Base-by-base conservation (phyloP, 805 yeast species). In the Yarrowia osloensis region DNA sequence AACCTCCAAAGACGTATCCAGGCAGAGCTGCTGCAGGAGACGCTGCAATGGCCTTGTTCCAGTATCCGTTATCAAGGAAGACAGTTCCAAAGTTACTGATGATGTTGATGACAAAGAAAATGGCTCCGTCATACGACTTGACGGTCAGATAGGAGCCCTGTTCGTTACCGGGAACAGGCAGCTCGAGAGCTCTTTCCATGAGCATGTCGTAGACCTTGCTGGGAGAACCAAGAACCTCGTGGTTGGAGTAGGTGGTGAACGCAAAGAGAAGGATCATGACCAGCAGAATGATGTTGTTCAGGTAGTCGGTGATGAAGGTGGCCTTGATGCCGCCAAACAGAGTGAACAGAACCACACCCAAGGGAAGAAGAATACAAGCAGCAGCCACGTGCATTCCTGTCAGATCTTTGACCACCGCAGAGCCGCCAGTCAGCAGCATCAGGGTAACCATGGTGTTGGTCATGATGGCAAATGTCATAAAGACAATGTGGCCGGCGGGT, bases 71-170 rank as follows among this genome's bases (percentile, higher is more conserved):
- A 76, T 91, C 97, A 72, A 91, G 78, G 75, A 89, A 91, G 21
- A 90, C 96, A 26, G 96, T 89, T 68, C 96, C 96, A 73, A 90
- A 90, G 77, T 90, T 91, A 71, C 97, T 97, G 59, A 91, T 91
- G 70, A 91, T 81, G 77, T 88, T 92, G 76, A 93, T 90, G 44
- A 91, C 94, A 71, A 91, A 86, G 82, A 93, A 93, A 61, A 92
- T 89, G 71, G 96, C 97, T 57, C 96, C 97, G 7, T 89, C 82
- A 71, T 85, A 83, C 4, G 97, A 90, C 72, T 87, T 84, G 90
- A 93, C 89, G 35, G 98, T 93, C 73, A 93, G 81, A 75, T 88
- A 93, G 6, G 94, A 89, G 62, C 98, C 98, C 2, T 85, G 86
- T 1, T 91, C 88, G 75, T 93, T 93, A 44, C 97, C 96, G 15